phyloP scores from a whole-genome alignment of 306 rosid species.

The Nissolia schottii region DNA sequence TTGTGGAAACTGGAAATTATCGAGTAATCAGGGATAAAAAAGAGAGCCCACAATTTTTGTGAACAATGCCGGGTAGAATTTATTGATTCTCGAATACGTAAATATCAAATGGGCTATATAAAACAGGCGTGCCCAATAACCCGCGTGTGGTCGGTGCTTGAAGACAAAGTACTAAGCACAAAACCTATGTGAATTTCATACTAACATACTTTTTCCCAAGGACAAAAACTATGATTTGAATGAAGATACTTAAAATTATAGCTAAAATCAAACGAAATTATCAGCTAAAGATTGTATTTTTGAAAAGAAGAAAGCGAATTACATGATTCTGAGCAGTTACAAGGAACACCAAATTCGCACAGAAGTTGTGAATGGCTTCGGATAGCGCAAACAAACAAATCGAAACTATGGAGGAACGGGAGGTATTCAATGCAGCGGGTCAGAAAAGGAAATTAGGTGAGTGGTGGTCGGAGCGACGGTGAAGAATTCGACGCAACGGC shows the following conservation, averaged over 20 bases:
- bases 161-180: background rate
- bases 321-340: background rate
- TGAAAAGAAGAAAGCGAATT: background rate
- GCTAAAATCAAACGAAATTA: background rate
- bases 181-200: background rate
- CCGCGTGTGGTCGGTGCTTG: no score
- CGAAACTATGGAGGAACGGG: background rate
- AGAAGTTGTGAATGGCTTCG: background rate
- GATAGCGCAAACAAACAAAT: background rate
- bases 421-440: no score
- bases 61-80: no score
- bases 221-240: background rate
- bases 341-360: background rate
- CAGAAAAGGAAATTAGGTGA: no score
- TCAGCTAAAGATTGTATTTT: background rate
- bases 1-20: no score
- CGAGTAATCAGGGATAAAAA: no score
- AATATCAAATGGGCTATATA: no score
- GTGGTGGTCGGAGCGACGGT: no score
- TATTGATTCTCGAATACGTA: no score
- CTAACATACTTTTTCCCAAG: background rate
- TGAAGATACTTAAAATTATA: background rate
- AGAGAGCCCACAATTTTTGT: no score
- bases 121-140: no score
- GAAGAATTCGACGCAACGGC: no score